A percentile compares a stretch with the other conserved stretches of the same genome.
These are phyloP conservation scores for Candida hispaniensis DNA, from an alignment of 805 yeast species.

Conservation along the genomic window DNA sequence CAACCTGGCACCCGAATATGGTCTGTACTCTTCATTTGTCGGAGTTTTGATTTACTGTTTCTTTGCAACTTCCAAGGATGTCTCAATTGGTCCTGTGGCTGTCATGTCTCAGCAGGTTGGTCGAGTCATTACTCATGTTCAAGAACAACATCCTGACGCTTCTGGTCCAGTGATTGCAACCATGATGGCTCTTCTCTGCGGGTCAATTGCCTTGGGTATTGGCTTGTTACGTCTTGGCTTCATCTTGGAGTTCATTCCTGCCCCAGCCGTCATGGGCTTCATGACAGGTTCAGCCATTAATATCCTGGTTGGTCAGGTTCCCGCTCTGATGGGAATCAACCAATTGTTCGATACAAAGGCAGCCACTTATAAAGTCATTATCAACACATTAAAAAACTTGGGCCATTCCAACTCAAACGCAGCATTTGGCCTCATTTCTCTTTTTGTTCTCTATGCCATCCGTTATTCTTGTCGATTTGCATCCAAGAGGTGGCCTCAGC, in stretches of 20 bases:
- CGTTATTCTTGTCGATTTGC: constrained; percentile 51
- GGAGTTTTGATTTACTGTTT: constrained; percentile 83
- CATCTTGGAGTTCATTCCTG: constrained; percentile 75
- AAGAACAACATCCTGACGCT: constrained; percentile 36
- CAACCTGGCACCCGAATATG: constrained; percentile 68
- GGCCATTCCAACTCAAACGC: constrained; percentile 66
- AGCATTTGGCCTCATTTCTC: constrained; percentile 73
- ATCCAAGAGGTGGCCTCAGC: constrained; percentile 53
- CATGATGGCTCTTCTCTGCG: constrained; percentile 67
- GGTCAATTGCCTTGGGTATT: constrained; percentile 70
- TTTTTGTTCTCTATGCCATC: constrained; percentile 63
- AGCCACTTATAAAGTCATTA: constrained; percentile 58
- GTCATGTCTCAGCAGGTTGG: constrained; percentile 86
- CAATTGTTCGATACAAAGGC: constrained; percentile 59
- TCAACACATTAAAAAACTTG: constrained; percentile 61
- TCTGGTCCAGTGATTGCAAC: constrained; percentile 70
- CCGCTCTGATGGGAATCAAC: constrained; percentile 66
- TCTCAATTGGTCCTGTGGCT: constrained; percentile 93
- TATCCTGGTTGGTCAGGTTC: constrained; percentile 77
- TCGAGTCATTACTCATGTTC: constrained; percentile 60
- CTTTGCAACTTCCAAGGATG: constrained; percentile 93
- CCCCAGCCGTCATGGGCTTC: constrained; percentile 88
- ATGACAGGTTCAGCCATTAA: constrained; percentile 90
- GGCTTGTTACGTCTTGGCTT: constrained; percentile 81
- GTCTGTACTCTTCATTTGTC: constrained; percentile 82